Evolutionary conservation across 345 rosid species (phyloP).

Genomic region (Laguncularia racemosa): DNA sequence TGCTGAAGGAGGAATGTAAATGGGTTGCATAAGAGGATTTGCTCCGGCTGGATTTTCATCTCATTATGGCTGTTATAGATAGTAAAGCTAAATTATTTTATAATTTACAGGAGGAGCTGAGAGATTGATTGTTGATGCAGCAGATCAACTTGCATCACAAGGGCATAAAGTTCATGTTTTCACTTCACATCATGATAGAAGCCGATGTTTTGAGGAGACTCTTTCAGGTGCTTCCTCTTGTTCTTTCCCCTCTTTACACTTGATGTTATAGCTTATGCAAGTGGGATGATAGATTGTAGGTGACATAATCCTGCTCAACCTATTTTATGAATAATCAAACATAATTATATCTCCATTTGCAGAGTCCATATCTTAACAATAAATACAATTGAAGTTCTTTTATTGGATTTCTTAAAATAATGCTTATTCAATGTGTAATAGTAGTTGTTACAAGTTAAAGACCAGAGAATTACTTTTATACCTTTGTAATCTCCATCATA

Average conservation of each 20-base stretch:
- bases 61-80: not conserved
- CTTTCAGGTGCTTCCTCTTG: constrained; percentile 36
- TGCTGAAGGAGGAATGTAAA: too few relatives aligned
- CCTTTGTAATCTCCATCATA: not conserved
- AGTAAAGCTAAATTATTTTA: not conserved
- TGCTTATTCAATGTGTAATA: not conserved
- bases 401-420: too few relatives aligned
- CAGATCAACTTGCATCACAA: constrained; percentile 66
- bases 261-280: too few relatives aligned
- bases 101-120: constrained; percentile 81
- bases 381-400: too few relatives aligned
- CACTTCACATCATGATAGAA: constrained; percentile 83
- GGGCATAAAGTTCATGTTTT: constrained; percentile 84
- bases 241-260: not conserved
- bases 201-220: constrained; percentile 90
- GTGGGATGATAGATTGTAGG: too few relatives aligned
- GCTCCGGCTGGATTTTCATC: not conserved
- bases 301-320: not conserved
- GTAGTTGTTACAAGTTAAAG: not conserved
- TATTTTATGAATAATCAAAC: too few relatives aligned
- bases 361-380: too few relatives aligned
- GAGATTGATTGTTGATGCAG: constrained; percentile 91
- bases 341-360: too few relatives aligned
- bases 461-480: not conserved
- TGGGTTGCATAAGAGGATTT: not conserved